Base-by-base conservation (phyloP, 768 basidiomycete genomes). In the Piloderma croceum region DNA sequence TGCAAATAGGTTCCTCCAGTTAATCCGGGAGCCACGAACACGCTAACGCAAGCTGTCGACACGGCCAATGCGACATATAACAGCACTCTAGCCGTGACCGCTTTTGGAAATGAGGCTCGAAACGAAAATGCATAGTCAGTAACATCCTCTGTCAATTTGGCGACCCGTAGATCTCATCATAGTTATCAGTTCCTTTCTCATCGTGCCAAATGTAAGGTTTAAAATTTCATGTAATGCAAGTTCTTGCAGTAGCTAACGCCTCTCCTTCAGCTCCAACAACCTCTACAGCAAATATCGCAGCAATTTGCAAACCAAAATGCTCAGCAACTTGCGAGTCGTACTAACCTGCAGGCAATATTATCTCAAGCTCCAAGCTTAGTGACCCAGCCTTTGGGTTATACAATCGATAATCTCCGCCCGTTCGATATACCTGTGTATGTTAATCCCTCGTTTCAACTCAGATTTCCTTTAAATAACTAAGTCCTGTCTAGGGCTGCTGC, bases 51-150 rank as follows among this genome's bases (percentile, higher is more conserved):
- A 4, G 63, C 70, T 13, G 58, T 78, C 10, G 48, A 57, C 7
- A 38, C 58, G 1, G 65, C 64, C 0, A 63, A 81, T 46, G 44
- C 61, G 3, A 46, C 66, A 0, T 80, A 79, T 39, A 63, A 74
- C 41, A 70, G 73, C 1, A 61, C 71, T 3, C 47, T 51, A 18
- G 76, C 74, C 1, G 62, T 83, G 1, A 78, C 71, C 0, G 67
- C 69, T 11, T 72, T 69, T 44, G 63, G 54, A 1, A 63, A 61
- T 0, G 68, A 71, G 45, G 80, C 73, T 17, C 65, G 80, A 21
- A 81, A 72, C 35, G 79, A 80, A 46, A 76, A 73, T 44, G 70
- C 68, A 13, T 82, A 65, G 81, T 83, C 53, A 57, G 77, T 56
- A n/a, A n/a, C n/a, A n/a, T n/a, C n/a, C n/a, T n/a, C n/a, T n/a